These are phyloP conservation scores for Isabelozyma rhagii DNA, from an alignment of 805 yeast species.

Conservation along the genomic window DNA sequence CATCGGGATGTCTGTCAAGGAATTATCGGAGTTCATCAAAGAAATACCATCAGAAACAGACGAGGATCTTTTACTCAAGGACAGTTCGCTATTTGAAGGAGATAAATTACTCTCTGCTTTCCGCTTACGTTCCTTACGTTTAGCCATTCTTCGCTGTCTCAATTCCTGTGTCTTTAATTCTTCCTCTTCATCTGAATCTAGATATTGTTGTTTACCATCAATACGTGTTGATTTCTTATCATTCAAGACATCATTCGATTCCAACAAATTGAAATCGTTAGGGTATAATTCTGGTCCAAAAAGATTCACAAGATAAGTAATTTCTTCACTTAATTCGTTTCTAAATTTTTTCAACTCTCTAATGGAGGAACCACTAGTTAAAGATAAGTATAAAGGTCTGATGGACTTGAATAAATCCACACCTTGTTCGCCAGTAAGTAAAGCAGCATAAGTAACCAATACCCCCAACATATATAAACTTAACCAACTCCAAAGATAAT, in stretches of 20 bases:
- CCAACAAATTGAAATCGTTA: constrained; percentile 63
- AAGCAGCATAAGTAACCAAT: constrained; percentile 81
- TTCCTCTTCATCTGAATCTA: constrained; percentile 48
- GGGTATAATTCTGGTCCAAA: constrained; percentile 85
- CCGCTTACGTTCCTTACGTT: constrained; percentile 16
- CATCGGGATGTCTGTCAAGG: constrained; percentile 63
- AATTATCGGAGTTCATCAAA: constrained; percentile 57
- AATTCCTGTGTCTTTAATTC: constrained; percentile 47
- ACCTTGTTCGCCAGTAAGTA: constrained; percentile 90
- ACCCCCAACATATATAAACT: constrained; percentile 59
- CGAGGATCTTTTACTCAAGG: constrained; percentile 21
- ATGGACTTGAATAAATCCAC: constrained; percentile 82
- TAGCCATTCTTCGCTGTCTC: constrained; percentile 39
- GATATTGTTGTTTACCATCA: constrained; percentile 21
- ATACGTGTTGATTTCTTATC: constrained; percentile 10
- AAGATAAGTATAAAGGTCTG: constrained; percentile 71
- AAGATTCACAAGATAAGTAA: constrained; percentile 75
- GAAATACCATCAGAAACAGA: constrained; percentile 61
- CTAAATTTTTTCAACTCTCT: constrained; percentile 60
- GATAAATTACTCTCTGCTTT: background rate
- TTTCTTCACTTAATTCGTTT: constrained; percentile 59
- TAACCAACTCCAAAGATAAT: constrained; percentile 42
- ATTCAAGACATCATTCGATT: constrained; percentile 36
- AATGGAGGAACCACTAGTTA: constrained; percentile 56
- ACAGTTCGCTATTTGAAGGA: constrained; percentile 15